A percentile compares a stretch with the other conserved stretches of the same genome.
These are phyloP conservation scores for Neodidymelliopsis sp. DNA, from an alignment of 2,329 filamentous ascomycete species.

Conservation along the genomic window DNA sequence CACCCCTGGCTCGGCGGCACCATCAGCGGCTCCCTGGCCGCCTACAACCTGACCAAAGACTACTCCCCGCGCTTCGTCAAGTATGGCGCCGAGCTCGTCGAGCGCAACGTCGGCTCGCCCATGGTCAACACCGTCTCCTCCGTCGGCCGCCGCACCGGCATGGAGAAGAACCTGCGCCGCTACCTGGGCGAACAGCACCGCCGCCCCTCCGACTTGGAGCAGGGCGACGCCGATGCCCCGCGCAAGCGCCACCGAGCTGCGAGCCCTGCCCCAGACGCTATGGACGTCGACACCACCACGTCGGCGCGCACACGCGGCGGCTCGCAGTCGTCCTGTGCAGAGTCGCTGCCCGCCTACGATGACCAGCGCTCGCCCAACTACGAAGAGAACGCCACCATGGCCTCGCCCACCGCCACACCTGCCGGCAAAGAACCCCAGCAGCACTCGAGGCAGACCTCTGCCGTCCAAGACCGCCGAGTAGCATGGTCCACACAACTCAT, in stretches of 20 bases:
- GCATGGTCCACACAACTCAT: constrained; percentile 85
- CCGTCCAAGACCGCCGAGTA: constrained; percentile 48
- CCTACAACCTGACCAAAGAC: constrained; percentile 87
- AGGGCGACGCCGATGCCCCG: constrained; percentile 48
- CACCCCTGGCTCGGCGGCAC: constrained; percentile 87
- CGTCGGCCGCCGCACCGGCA: constrained; percentile 83
- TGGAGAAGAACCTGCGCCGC: constrained; percentile 86
- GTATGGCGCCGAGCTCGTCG: constrained; percentile 88
- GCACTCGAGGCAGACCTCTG: constrained; percentile 22
- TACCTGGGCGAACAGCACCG: constrained; percentile 69
- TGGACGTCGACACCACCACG: constrained; percentile 58
- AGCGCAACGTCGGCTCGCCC: constrained; percentile 81
- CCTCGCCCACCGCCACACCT: constrained; percentile 33
- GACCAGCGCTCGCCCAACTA: constrained; percentile 78
- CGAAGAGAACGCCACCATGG: constrained; percentile 61
- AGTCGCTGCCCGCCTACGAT: constrained; percentile 84
- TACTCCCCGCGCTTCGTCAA: constrained; percentile 87
- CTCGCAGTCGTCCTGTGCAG: constrained; percentile 72
- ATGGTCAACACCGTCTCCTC: constrained; percentile 86
- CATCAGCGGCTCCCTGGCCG: constrained; percentile 82
- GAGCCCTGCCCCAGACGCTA: constrained; percentile 46
- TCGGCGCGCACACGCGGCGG: constrained; percentile 55
- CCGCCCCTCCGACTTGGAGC: constrained; percentile 60
- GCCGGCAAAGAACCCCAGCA: constrained; percentile 29
- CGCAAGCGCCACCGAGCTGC: constrained; percentile 56